Percentiles rank a stretch among this genome's conserved stretches.
Conservation (phyloP, 371 early-diverging fungal species). For the Mucor sp. region DNA sequence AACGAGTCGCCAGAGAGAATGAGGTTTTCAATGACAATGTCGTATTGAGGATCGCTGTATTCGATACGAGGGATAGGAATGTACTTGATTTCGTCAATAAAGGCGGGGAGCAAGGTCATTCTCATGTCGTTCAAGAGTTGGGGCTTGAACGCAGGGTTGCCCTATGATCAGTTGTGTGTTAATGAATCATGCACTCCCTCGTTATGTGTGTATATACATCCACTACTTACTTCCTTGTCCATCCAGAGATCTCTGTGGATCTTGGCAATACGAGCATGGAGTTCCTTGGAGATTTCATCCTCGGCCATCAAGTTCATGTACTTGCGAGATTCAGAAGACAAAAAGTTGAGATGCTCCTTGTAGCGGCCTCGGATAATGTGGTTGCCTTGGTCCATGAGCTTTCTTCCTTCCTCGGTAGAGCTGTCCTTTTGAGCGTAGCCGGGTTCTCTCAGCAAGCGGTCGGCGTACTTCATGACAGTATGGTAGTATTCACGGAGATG, state of each 20-base stretch:
- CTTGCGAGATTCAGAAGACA: slow-evolving; percentile 21
- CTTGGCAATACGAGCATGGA: slow-evolving; percentile 21
- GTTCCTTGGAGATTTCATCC: slow-evolving; percentile 36
- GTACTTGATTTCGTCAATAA: slow-evolving; percentile 61
- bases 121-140: slow-evolving; percentile 59
- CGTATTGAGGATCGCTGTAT: slow-evolving; percentile 55
- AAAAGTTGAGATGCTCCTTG: slow-evolving; percentile 19
- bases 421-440: slow-evolving; percentile 23
- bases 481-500: slow-evolving; percentile 38
- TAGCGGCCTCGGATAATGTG: slow-evolving; percentile 28
- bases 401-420: slow-evolving; percentile 35
- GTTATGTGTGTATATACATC: no score
- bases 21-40: slow-evolving; percentile 60
- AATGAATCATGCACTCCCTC: no score
- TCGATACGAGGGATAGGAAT: slow-evolving; percentile 70
- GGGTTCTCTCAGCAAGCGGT: slow-evolving; percentile 31
- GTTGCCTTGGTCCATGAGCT: slow-evolving; percentile 29
- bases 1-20: slow-evolving; percentile 52
- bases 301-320: slow-evolving; percentile 32
- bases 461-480: slow-evolving; percentile 25
- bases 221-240: slow-evolving; percentile 25
- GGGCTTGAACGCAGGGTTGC: slow-evolving; percentile 60
- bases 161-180: slow-evolving; percentile 20
- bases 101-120: slow-evolving; percentile 48
- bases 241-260: slow-evolving; percentile 46